Conservation (phyloP, 495 filamentous ascomycete species). For the Letharia columbiana region DNA sequence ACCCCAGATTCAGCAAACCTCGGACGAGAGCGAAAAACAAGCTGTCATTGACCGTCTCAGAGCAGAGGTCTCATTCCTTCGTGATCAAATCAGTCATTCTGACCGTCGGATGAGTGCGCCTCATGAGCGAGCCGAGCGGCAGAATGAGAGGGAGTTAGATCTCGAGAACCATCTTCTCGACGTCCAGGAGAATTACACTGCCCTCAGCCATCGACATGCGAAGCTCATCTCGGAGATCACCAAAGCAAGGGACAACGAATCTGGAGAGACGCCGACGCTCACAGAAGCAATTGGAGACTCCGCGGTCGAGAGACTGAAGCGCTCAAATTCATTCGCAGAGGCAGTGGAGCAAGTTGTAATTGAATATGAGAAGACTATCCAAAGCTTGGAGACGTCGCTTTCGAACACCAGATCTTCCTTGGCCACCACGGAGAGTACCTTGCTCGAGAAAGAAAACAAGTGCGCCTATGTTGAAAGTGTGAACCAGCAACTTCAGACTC, state of each 20-base stretch:
- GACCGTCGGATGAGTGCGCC: slow-evolving; percentile 51
- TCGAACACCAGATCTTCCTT: slow-evolving; percentile 81
- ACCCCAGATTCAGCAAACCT: slow-evolving; percentile 83
- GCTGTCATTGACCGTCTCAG: slow-evolving; percentile 89
- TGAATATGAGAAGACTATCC: slow-evolving; percentile 98
- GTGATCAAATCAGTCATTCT: slow-evolving; percentile 75
- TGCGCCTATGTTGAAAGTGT: slow-evolving; percentile 87
- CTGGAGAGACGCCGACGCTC: slow-evolving; percentile 46
- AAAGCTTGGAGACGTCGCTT: slow-evolving; percentile 82
- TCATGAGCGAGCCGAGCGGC: slow-evolving; percentile 65
- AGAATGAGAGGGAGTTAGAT: slow-evolving; percentile 77
- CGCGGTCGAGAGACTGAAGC: slow-evolving; percentile 81
- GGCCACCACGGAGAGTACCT: slow-evolving; percentile 68
- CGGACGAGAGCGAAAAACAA: slow-evolving; percentile 90
- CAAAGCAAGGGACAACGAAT: slow-evolving; percentile 65
- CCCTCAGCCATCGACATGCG: slow-evolving; percentile 83
- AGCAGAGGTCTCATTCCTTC: slow-evolving; percentile 86
- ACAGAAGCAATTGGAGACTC: slow-evolving; percentile 58
- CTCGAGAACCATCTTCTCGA: slow-evolving; percentile 92
- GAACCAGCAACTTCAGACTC: slow-evolving; percentile 77
- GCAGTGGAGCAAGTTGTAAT: slow-evolving; percentile 92
- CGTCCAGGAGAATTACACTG: slow-evolving; percentile 87
- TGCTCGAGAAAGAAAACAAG: slow-evolving; percentile 89
- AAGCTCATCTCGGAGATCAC: slow-evolving; percentile 92
- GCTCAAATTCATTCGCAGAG: slow-evolving; percentile 89